Evolutionary conservation across 2,329 filamentous ascomycete species (phyloP).

Genomic region (Corinectria fuckeliana): DNA sequence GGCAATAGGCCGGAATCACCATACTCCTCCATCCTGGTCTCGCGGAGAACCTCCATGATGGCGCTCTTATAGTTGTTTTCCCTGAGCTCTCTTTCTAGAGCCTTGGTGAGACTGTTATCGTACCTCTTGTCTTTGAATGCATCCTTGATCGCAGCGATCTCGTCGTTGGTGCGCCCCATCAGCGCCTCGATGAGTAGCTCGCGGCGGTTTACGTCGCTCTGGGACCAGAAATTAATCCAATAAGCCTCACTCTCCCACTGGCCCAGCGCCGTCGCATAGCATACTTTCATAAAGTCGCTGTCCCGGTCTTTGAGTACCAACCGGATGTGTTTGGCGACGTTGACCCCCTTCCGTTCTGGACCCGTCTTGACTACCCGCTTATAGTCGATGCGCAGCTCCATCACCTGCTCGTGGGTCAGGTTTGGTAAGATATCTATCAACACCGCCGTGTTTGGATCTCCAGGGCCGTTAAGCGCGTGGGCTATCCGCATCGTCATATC

Average conservation of each 20-base stretch:
- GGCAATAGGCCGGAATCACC: constrained; percentile 67
- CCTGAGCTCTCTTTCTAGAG: constrained; percentile 91
- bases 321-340: constrained; percentile 85
- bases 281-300: constrained; percentile 84
- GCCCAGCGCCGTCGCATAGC: constrained; percentile 87
- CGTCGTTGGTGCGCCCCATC: constrained; percentile 86
- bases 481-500: constrained; percentile 80
- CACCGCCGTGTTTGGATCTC: constrained; percentile 69
- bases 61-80: constrained; percentile 96
- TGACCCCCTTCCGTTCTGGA: constrained; percentile 75
- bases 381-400: constrained; percentile 84
- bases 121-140: constrained; percentile 94
- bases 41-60: constrained; percentile 83
- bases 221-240: constrained; percentile 99
- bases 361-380: constrained; percentile 87
- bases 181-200: constrained; percentile 92
- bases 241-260: constrained; percentile 93
- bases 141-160: constrained; percentile 85
- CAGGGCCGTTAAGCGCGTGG: constrained; percentile 72
- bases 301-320: constrained; percentile 75
- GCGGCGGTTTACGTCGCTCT: constrained; percentile 80
- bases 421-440: constrained; percentile 85
- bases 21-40: constrained; percentile 80
- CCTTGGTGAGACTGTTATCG: constrained; percentile 76
- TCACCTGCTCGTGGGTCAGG: constrained; percentile 84